phyloP scores from a whole-genome alignment of 768 basidiomycete genomes.

The Scleroderma citrinum region DNA sequence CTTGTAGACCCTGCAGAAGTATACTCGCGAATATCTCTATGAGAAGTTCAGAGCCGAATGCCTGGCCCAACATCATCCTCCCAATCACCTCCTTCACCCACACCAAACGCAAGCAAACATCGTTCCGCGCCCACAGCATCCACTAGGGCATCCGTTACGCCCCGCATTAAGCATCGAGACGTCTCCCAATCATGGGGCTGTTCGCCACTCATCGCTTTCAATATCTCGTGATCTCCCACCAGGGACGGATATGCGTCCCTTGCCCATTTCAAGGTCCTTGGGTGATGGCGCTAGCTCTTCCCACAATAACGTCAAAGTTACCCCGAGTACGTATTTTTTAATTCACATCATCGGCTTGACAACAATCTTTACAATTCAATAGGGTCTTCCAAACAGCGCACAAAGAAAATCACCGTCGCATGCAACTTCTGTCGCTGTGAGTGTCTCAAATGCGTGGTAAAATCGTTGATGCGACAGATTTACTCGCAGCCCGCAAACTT shows the following conservation, averaged over 20 bases:
- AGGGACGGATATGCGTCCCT: conserved; percentile 39
- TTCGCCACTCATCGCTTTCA: conserved; percentile 41
- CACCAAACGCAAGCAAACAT: conserved; percentile 39
- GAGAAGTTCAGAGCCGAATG: conserved; percentile 68
- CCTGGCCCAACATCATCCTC: conserved; percentile 45
- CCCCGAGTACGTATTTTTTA: conserved; percentile 33
- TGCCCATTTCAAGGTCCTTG: conserved; percentile 35
- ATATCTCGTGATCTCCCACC: conserved; percentile 43
- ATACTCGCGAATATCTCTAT: conserved; percentile 78
- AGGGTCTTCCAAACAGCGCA: conserved; percentile 61
- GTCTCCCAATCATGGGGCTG: conserved; percentile 38
- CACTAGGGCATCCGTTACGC: conserved; percentile 37
- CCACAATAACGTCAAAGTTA: conserved; percentile 26
- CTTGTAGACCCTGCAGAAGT: conserved; percentile 73
- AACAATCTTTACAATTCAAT: conserved; percentile 12
- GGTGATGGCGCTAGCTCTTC: conserved; percentile 28
- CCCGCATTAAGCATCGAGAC: conserved; percentile 62
- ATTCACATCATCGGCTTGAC: conserved; percentile 4
- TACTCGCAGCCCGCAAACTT: conserved; percentile 65
- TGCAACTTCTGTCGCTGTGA: conserved; percentile 89
- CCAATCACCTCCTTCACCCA: conserved; percentile 36
- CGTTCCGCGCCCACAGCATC: conserved; percentile 28
- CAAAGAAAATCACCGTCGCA: conserved; percentile 84
- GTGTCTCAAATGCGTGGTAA: conserved; percentile 26
- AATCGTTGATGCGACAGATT: conserved; percentile 12